Conservation (phyloP, 148 eudicot genomes). For the Vaccinium darrowii region DNA sequence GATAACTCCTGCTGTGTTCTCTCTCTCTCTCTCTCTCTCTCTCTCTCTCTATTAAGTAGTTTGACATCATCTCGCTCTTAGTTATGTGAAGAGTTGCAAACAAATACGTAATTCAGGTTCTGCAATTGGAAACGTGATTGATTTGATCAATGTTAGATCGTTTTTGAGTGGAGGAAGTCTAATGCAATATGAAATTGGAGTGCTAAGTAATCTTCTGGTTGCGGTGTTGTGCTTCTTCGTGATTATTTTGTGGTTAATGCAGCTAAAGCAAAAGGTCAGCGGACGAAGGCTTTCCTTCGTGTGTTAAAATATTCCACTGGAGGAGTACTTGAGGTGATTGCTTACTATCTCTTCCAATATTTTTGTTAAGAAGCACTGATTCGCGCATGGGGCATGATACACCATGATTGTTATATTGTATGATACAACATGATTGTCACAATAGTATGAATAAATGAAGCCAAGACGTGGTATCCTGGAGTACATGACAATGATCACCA, state of each 20-base stretch:
- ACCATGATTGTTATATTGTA: background rate
- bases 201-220: background rate
- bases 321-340: conserved; percentile 85
- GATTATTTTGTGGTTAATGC: conserved; percentile 31
- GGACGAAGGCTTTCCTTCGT: conserved; percentile 79
- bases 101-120: background rate
- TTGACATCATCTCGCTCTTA: background rate
- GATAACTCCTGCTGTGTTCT: background rate
- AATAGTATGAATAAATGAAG: background rate
- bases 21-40: conserved; percentile 2
- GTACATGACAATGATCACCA: background rate
- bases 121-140: background rate
- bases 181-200: background rate
- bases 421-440: background rate
- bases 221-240: background rate
- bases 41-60: background rate
- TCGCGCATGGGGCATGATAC: background rate
- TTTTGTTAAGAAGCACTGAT: background rate
- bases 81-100: background rate
- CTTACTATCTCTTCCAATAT: background rate
- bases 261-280: conserved; percentile 69
- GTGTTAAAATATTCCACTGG: conserved; percentile 87
- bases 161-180: background rate
- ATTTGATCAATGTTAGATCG: background rate
- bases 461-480: background rate